Percentiles rank a stretch among this genome's conserved stretches.
phyloP scores from a whole-genome alignment of 2,329 filamentous ascomycete species.

The Cordyceps fumosorosea region DNA sequence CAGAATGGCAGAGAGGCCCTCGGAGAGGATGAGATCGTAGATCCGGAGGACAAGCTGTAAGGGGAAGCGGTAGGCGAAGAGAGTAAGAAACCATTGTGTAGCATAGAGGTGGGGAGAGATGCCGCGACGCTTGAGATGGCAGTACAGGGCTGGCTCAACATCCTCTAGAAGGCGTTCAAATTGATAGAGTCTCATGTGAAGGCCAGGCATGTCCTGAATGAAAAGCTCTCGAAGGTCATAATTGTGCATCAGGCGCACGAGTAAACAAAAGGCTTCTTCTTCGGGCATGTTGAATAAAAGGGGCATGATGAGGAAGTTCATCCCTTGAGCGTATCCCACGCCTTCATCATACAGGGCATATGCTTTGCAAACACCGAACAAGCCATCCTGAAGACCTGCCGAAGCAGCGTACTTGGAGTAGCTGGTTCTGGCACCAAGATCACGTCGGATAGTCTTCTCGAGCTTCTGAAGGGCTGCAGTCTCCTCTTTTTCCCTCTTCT shows the following conservation, averaged over 20 bases:
- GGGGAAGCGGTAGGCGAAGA: conserved; percentile 98
- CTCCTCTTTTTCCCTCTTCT: conserved; percentile 76
- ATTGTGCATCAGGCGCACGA: conserved; percentile 93
- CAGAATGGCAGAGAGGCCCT: conserved; percentile 86
- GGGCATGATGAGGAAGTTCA: conserved; percentile 98
- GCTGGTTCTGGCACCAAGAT: conserved; percentile 86
- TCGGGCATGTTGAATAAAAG: conserved; percentile 97
- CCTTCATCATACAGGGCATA: conserved; percentile 93
- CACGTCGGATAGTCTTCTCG: conserved; percentile 85
- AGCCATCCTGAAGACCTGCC: conserved; percentile 82
- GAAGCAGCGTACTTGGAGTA: conserved; percentile 94
- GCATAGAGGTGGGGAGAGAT: conserved; percentile 92
- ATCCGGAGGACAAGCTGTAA: conserved; percentile 93
- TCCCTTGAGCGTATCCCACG: conserved; percentile 95
- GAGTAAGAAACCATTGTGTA: conserved; percentile 96
- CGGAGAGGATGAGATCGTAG: conserved; percentile 90
- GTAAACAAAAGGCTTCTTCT: conserved; percentile 89
- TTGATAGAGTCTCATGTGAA: conserved; percentile 89
- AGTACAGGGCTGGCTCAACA: conserved; percentile 87
- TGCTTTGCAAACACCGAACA: conserved; percentile 95
- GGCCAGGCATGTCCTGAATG: conserved; percentile 89
- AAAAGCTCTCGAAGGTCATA: conserved; percentile 92
- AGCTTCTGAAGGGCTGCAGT: conserved; percentile 67
- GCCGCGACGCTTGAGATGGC: conserved; percentile 79
- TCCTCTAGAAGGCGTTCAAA: conserved; percentile 94